phyloP scores from a whole-genome alignment of 192 early-diverging fungal species.

The Backusella australiensis region DNA sequence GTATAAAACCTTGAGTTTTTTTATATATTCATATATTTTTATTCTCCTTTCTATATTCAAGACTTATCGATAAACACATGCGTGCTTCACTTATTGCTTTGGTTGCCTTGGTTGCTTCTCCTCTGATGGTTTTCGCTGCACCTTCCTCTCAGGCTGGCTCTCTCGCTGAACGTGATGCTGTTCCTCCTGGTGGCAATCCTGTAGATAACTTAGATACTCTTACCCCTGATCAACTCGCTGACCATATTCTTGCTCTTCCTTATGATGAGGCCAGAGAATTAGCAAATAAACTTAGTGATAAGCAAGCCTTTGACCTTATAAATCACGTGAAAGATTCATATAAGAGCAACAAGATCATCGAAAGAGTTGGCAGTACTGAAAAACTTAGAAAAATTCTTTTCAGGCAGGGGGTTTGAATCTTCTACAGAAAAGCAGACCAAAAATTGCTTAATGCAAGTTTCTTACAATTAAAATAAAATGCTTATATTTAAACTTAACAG shows the following conservation, averaged over 20 bases:
- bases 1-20: neutral
- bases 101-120: neutral
- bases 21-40: neutral
- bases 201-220: neutral
- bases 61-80: neutral
- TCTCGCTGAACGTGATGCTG: neutral
- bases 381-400: neutral
- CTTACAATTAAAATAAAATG: neutral
- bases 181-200: neutral
- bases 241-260: neutral
- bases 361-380: neutral
- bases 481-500: neutral
- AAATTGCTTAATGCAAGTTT: neutral
- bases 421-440: neutral
- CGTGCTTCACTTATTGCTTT: neutral
- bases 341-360: neutral
- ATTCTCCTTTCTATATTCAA: neutral
- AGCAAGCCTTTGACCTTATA: neutral
- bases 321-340: accelerated
- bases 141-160: neutral
- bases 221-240: neutral
- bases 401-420: accelerated
- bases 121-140: neutral
- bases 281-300: neutral
- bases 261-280: neutral